Percentiles rank a stretch among this genome's conserved stretches.
phyloP scores from a whole-genome alignment of 2,329 filamentous ascomycete species.

The Fusarium decemcellulare region DNA sequence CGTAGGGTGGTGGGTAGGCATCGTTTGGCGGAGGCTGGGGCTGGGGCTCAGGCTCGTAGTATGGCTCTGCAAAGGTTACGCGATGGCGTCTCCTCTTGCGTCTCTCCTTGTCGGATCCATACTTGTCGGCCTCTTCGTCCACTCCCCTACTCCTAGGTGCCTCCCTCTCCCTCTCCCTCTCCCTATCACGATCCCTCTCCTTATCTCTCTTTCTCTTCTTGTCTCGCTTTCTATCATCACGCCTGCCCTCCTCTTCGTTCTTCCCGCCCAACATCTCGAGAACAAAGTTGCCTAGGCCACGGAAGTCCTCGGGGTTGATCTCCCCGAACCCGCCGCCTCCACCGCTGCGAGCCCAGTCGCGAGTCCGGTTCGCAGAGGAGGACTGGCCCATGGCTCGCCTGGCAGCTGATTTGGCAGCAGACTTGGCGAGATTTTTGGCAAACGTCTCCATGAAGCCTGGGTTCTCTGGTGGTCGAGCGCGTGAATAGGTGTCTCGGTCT shows the following conservation, averaged over 20 bases:
- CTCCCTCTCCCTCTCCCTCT: conserved; percentile 26
- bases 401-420: conserved; percentile 43
- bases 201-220: conserved; percentile 38
- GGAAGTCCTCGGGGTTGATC: conserved; percentile 42
- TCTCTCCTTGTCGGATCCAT: conserved; percentile 36
- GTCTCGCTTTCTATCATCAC: conserved; percentile 27
- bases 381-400: conserved; percentile 40
- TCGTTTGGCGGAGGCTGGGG: conserved; percentile 13
- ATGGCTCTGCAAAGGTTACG: conserved; percentile 45
- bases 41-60: conserved; percentile 27
- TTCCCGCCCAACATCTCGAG: conserved; percentile 39
- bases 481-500: conserved; percentile 16
- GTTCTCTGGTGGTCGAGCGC: conserved; percentile 26
- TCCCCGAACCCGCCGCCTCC: conserved; percentile 25
- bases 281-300: conserved; percentile 41
- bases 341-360: conserved; percentile 21
- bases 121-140: conserved; percentile 25
- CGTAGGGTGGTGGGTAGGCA: conserved; percentile 29
- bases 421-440: conserved; percentile 43
- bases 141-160: conserved; percentile 17
- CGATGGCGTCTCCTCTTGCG: conserved; percentile 39
- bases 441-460: conserved; percentile 43
- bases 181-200: conserved; percentile 31
- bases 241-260: conserved; percentile 19
- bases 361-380: conserved; percentile 26